These are phyloP conservation scores for Colletotrichum melonis DNA, from an alignment of 2,329 filamentous ascomycete species.

Conservation along the genomic window DNA sequence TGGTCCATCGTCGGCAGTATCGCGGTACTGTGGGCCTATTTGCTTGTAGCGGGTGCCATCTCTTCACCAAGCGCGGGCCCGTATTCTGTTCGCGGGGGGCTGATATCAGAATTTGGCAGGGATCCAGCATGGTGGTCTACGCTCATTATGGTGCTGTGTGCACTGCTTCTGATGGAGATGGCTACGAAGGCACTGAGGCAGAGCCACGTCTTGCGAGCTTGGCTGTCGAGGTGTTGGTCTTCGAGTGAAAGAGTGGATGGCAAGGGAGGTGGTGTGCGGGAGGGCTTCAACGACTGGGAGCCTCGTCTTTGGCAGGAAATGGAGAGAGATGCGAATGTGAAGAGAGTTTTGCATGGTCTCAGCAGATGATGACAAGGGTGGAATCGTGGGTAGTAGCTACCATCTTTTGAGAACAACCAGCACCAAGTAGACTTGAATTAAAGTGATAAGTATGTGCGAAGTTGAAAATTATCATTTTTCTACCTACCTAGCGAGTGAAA, in stretches of 20 bases:
- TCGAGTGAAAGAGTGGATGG: conserved; percentile 57
- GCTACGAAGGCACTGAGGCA: background rate
- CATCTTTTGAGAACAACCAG: background rate
- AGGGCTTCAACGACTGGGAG: conserved; percentile 59
- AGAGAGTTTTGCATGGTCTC: background rate
- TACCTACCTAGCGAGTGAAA: background rate
- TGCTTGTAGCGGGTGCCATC: background rate
- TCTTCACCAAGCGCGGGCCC: background rate
- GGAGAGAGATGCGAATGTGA: conserved; percentile 56
- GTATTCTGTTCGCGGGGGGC: background rate
- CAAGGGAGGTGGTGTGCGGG: conserved; percentile 39
- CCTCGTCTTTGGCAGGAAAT: conserved; percentile 69
- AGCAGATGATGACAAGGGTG: background rate
- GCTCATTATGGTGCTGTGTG: background rate
- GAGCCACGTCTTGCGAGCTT: conserved; percentile 6
- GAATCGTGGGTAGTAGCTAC: background rate
- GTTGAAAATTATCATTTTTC: background rate
- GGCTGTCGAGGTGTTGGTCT: conserved; percentile 49
- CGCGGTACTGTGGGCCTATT: background rate
- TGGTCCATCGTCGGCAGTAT: background rate
- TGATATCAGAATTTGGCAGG: background rate
- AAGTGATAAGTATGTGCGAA: background rate
- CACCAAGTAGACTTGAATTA: background rate
- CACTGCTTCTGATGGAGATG: conserved; percentile 5
- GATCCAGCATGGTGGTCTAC: conserved; percentile 6